Evolutionary conservation across 2,329 filamentous ascomycete species (phyloP).

Genomic region (Talaromyces sp.): DNA sequence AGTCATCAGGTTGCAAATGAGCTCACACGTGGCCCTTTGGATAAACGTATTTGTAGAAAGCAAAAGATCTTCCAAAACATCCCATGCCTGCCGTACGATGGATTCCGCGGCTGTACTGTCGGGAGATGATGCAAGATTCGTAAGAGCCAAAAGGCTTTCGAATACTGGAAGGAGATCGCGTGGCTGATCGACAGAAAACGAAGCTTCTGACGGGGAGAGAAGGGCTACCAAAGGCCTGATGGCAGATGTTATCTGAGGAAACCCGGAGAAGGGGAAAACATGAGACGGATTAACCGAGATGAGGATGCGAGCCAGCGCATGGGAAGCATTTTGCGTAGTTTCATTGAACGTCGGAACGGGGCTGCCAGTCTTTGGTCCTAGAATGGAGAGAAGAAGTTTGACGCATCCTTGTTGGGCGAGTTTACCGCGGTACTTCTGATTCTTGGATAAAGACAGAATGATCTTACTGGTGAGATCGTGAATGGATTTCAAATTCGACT

Average conservation of each 20-base stretch:
- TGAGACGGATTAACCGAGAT: conserved; percentile 81
- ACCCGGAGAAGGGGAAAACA: conserved; percentile 74
- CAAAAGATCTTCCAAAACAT: conserved; percentile 74
- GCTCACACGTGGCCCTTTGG: conserved; percentile 75
- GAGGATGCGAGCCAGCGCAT: conserved; percentile 75
- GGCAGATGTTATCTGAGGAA: conserved; percentile 67
- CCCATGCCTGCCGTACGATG: conserved; percentile 70
- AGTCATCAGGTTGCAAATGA: conserved; percentile 75
- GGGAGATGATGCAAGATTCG: conserved; percentile 72
- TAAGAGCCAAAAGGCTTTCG: conserved; percentile 84
- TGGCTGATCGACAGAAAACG: conserved; percentile 45
- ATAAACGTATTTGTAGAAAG: conserved; percentile 70
- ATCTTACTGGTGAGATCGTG: conserved; percentile 67
- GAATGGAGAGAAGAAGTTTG: conserved; percentile 72
- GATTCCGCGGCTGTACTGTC: conserved; percentile 51
- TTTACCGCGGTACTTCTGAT: conserved; percentile 65
- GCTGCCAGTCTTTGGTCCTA: conserved; percentile 32
- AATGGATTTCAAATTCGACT: conserved; percentile 63
- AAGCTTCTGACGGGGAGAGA: conserved; percentile 58
- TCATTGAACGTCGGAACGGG: conserved; percentile 29
- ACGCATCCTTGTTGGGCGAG: conserved; percentile 93
- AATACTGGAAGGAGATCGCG: conserved; percentile 83
- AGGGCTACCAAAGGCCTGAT: conserved; percentile 75
- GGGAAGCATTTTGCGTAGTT: conserved; percentile 58
- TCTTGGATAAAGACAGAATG: conserved; percentile 68